Evolutionary conservation across 2,329 filamentous ascomycete genomes (phyloP).

Genomic region (Thermochaetoides dissita): DNA sequence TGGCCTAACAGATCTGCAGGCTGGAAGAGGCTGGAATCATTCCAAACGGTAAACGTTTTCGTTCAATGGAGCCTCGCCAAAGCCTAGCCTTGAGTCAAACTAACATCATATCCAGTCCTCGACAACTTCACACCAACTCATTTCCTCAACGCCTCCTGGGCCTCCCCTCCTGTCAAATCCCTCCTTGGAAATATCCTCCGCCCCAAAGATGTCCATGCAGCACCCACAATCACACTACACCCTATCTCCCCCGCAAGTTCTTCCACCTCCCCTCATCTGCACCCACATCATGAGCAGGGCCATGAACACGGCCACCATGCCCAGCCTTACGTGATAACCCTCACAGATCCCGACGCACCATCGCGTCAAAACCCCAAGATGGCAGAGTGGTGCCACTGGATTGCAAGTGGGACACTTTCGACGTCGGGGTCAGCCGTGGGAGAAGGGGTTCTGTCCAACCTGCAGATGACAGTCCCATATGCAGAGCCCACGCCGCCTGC

Average conservation of each 20-base stretch:
- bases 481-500: conserved; percentile 25
- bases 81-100: not conserved
- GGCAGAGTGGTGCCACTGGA: conserved; percentile 34
- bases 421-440: too few relatives aligned
- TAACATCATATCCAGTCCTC: conserved; percentile 30
- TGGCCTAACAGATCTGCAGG: conserved; percentile 1
- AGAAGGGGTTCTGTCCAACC: conserved; percentile 5
- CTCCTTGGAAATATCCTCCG: conserved; percentile 36
- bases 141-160: conserved; percentile 34
- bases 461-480: conserved; percentile 26
- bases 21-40: conserved; percentile 16
- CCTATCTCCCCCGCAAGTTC: not conserved
- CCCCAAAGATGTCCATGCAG: conserved; percentile 21
- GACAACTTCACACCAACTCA: conserved; percentile 44
- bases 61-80: not conserved
- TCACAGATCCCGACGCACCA: conserved; percentile 31
- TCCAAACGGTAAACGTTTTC: conserved; percentile 10
- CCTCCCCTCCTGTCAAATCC: conserved; percentile 16
- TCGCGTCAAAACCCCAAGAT: conserved; percentile 28
- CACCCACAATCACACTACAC: conserved; percentile 18
- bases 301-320: not conserved
- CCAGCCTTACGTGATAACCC: conserved; percentile 18
- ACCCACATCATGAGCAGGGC: conserved; percentile 3
- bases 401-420: conserved; percentile 14
- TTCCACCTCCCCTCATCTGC: not conserved